Conservation (phyloP, 495 filamentous ascomycete species). For the Penicillium coffeae region DNA sequence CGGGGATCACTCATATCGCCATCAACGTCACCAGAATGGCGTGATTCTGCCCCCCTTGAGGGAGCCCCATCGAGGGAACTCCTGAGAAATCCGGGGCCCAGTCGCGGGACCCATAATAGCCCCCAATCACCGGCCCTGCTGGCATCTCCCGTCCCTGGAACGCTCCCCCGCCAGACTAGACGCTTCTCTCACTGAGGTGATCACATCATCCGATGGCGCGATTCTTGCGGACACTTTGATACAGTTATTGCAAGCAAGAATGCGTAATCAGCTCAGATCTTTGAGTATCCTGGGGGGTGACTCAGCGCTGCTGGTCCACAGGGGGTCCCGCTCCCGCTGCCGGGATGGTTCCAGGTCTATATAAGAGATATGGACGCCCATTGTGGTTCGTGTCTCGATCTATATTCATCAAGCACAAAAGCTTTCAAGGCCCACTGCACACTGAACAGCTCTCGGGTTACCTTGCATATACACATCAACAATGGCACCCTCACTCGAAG, state of each 20-base stretch:
- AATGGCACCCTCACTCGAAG: slow-evolving; percentile 38
- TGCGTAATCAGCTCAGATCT: slow-evolving; percentile 16
- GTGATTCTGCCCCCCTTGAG: slow-evolving; percentile 16
- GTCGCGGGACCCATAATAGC: background rate
- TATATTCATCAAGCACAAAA: slow-evolving; percentile 5
- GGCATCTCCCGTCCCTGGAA: background rate
- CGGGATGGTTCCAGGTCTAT: slow-evolving; percentile 5
- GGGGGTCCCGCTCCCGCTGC: slow-evolving; percentile 1
- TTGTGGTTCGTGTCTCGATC: slow-evolving; percentile 4
- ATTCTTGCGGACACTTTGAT: slow-evolving; percentile 22
- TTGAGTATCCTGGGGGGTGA: slow-evolving; percentile 16
- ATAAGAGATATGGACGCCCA: slow-evolving; percentile 2
- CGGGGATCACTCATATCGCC: slow-evolving; percentile 19
- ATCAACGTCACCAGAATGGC: slow-evolving; percentile 26
- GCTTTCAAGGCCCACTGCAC: background rate
- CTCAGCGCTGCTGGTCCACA: slow-evolving; percentile 8
- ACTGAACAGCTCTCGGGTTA: background rate
- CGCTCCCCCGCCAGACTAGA: background rate
- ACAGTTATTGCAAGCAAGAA: slow-evolving; percentile 1
- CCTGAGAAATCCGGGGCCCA: slow-evolving; percentile 1
- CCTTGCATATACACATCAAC: background rate
- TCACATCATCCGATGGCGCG: slow-evolving; percentile 30
- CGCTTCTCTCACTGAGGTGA: slow-evolving; percentile 14
- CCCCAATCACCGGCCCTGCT: background rate
- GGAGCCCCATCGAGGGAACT: background rate